Evolutionary conservation across 495 filamentous ascomycete genomes (phyloP).

Genomic region (Rusavskia elegans): DNA sequence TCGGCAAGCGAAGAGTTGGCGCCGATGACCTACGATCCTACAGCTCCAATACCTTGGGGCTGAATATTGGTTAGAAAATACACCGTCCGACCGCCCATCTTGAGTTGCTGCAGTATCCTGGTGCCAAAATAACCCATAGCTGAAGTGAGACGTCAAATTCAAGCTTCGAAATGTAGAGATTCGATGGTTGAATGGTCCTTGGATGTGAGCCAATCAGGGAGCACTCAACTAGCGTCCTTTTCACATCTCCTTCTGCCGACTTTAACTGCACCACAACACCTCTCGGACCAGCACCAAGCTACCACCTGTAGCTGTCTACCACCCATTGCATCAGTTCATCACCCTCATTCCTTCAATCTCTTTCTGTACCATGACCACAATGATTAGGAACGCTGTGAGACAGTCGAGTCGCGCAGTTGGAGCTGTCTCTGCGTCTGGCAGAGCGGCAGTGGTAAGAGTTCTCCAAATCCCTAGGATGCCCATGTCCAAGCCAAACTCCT

Average conservation of each 20-base stretch:
- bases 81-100: no score
- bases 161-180: no score
- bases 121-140: no score
- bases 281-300: background rate
- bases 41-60: no score
- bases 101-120: no score
- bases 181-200: no score
- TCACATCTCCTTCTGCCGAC: background rate
- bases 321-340: constrained; percentile 7
- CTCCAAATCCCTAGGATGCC: background rate
- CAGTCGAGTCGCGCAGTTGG: constrained; percentile 88
- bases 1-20: no score
- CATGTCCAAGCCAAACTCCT: no score
- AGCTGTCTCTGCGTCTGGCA: constrained; percentile 77
- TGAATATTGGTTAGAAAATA: no score
- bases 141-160: no score
- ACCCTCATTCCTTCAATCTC: constrained; percentile 1
- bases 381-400: constrained; percentile 97
- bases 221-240: background rate
- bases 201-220: background rate
- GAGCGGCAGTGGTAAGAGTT: constrained; percentile 73
- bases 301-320: background rate
- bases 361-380: constrained; percentile 43
- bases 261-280: background rate
- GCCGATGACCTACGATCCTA: no score